Base-by-base conservation (phyloP, 208 protist species). In the Crithidia mellificae region DNA sequence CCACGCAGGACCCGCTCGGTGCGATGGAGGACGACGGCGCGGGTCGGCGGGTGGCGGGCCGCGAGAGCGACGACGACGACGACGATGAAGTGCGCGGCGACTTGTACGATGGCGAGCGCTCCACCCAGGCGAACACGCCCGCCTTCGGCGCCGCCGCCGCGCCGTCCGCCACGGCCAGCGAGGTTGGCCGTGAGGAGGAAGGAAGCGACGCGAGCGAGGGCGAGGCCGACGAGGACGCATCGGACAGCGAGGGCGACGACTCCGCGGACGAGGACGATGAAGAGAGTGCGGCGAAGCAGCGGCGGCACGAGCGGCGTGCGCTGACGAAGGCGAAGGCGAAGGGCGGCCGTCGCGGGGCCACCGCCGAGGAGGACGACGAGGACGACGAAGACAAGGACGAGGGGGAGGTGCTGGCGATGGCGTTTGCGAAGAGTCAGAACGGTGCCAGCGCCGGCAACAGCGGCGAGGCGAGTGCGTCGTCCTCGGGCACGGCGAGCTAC, bases 401-500 rank as follows among this genome's bases (percentile, higher is more conserved):
- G 24, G 50, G 39, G 1, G 52, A 62, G 12, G 19, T 25, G 25
- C 1, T 65, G 3, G 59, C 59, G 14, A 6, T 46, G 11, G 17
- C 57, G 3, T 63, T 53, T 53, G 20, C 22, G 6, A 72, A 70
- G 32, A 3, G 11, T 41, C 49, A 46, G 6, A 50, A 68, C 19
- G 41, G 36, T 25, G 32, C 30, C 27, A 25, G 27, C 32, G 2
- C 44, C 67, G 22, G 2, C 59, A 34, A 1, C 29, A 63, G 38
- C 19, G 44, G 58, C 8, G 47, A 6, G n/a, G 12, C 47, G 9
- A 51, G 12, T 22, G 55, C 25, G 14, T 55, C 51, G 30, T 32
- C 41, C 4, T 24, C 22, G 1, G 44, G 32, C 17, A 51, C n/a
- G 27, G 54, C 29, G 6, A 81, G 51, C 47, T 94, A 95, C 72